Evolutionary conservation across 176 grass and related monocot species (phyloP).

Genomic region (Raddia guianensis): DNA sequence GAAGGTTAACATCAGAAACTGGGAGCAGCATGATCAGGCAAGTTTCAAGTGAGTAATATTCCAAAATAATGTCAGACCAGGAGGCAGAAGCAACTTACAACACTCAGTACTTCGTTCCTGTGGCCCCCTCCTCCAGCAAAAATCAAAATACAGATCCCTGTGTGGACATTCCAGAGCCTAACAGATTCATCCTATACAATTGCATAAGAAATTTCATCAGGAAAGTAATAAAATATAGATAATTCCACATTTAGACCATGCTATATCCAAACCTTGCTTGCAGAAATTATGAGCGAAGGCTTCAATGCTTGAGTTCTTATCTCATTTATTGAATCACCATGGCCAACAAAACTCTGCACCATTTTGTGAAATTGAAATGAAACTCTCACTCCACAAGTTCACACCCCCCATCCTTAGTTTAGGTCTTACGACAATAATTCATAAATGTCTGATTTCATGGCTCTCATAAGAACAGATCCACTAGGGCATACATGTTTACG

Average conservation of each 20-base stretch:
- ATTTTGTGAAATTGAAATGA: constrained; percentile 30
- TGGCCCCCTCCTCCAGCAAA: constrained; percentile 95
- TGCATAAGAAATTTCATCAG: constrained; percentile 33
- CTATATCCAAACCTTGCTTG: constrained; percentile 76
- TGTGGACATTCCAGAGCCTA: constrained; percentile 96
- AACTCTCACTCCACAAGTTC: not conserved
- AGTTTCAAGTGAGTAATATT: constrained; percentile 19
- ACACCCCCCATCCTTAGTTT: constrained; percentile 12
- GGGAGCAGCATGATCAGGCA: not conserved
- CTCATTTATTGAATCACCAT: constrained; percentile 83
- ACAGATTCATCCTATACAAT: constrained; percentile 86
- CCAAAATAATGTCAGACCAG: constrained; percentile 9
- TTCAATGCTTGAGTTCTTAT: constrained; percentile 80
- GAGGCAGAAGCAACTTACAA: constrained; percentile 66
- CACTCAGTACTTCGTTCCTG: constrained; percentile 93
- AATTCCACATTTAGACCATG: constrained; percentile 5
- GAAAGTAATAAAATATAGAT: constrained; percentile 21
- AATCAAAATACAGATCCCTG: constrained; percentile 90
- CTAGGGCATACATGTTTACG: not conserved
- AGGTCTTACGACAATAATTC: constrained; percentile 10
- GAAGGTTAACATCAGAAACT: not conserved
- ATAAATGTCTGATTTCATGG: not conserved
- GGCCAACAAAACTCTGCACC: constrained; percentile 79
- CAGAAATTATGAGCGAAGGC: constrained; percentile 91
- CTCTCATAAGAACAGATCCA: constrained; percentile 20